Evolutionary conservation across 257 asterid species (phyloP).

Genomic region (Rauvolfia tetraphylla): DNA sequence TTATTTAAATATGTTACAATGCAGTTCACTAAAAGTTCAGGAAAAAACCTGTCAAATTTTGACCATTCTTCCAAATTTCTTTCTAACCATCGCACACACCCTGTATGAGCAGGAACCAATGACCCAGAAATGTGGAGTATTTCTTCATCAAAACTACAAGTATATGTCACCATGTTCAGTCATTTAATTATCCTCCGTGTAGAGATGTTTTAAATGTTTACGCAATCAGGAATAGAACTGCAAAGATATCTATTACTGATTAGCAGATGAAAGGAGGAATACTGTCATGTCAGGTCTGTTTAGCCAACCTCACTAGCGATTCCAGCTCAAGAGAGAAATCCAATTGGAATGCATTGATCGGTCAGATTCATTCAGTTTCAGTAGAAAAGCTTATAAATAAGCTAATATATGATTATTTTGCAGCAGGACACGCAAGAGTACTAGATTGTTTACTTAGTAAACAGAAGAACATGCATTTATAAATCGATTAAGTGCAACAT

Average conservation of each 20-base stretch:
- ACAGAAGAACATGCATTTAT: background rate
- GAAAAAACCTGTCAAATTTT: slow-evolving; percentile 53
- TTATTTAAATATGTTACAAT: background rate
- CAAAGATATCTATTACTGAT: background rate
- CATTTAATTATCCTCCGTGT: background rate
- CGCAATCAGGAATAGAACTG: background rate
- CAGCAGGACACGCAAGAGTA: background rate
- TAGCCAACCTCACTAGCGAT: background rate
- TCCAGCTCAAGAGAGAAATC: background rate
- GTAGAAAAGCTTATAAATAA: background rate
- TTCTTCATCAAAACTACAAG: slow-evolving; percentile 69
- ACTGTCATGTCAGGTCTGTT: background rate
- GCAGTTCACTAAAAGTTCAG: background rate
- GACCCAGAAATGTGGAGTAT: slow-evolving; percentile 73
- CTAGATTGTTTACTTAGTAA: background rate
- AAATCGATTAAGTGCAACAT: background rate
- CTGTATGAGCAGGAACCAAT: slow-evolving; percentile 50
- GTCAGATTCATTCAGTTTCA: too few relatives aligned
- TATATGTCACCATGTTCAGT: slow-evolving; percentile 6
- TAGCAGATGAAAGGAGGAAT: background rate
- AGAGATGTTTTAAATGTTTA: background rate
- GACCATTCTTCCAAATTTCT: slow-evolving; percentile 50
- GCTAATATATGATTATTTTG: background rate
- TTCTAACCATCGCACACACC: slow-evolving; percentile 67
- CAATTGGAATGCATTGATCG: background rate